A percentile compares a stretch with the other conserved stretches of the same genome.
Evolutionary conservation across 2,329 filamentous ascomycete genomes (phyloP).

Genomic region (Scedosporium dehoogii): DNA sequence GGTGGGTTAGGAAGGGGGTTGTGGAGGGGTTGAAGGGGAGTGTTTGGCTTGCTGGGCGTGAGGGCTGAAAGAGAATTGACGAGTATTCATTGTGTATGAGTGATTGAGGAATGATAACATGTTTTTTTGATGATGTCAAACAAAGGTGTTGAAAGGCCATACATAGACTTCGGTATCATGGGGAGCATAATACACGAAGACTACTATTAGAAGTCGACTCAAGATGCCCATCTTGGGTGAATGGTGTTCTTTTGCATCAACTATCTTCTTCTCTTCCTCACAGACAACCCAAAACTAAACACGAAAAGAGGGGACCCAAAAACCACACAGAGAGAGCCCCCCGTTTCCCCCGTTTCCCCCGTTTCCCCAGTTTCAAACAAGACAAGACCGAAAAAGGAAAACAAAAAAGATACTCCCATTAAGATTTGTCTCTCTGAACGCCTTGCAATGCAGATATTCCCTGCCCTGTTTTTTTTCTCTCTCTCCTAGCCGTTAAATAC

Average conservation of each 20-base stretch:
- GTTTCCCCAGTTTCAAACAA: constrained; percentile 12
- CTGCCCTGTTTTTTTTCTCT: neutral
- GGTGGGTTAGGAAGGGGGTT: constrained; percentile 47
- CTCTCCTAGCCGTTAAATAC: neutral
- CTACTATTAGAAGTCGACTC: too few relatives aligned
- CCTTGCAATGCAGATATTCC: constrained; percentile 12
- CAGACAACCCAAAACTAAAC: too few relatives aligned
- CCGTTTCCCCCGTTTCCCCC: constrained; percentile 7
- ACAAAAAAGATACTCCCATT: neutral
- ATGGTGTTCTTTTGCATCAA: neutral
- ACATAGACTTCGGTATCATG: neutral
- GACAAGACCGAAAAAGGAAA: constrained; percentile 5
- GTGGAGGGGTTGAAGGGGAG: constrained; percentile 45
- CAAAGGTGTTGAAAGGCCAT: neutral
- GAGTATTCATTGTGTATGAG: neutral
- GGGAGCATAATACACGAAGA: neutral
- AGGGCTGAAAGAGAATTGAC: constrained; percentile 18
- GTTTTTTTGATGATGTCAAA: neutral
- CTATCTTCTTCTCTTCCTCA: neutral
- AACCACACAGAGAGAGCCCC: neutral
- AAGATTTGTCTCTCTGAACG: constrained; percentile 9
- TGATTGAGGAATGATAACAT: neutral
- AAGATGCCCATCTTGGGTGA: too few relatives aligned
- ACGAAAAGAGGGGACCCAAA: constrained; percentile 7
- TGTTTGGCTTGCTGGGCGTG: constrained; percentile 39